Percentiles rank a stretch among this genome's conserved stretches.
These are phyloP conservation scores for Blastobotrys niveus DNA, from an alignment of 1,139 yeast genomes.

Conservation along the genomic window DNA sequence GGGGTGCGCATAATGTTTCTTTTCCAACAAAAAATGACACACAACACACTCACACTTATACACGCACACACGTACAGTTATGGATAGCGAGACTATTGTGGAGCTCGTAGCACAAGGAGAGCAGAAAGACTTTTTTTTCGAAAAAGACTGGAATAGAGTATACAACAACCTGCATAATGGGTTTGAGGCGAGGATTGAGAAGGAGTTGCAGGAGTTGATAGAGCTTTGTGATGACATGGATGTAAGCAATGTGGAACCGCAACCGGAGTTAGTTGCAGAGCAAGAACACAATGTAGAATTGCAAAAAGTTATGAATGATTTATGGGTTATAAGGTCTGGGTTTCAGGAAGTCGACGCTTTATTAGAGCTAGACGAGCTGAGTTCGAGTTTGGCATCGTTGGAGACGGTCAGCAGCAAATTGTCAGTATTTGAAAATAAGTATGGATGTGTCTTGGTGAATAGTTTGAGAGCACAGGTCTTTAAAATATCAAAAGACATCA, in stretches of 20 bases:
- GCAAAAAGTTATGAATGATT: conserved; percentile 22
- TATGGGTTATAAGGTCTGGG: conserved; percentile 31
- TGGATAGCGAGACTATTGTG: conserved; percentile 11
- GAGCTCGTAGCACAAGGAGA: conserved; percentile 5
- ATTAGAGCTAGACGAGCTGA: conserved; percentile 26
- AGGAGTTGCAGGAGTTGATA: conserved; percentile 4
- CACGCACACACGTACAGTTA: too few relatives aligned
- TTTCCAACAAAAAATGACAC: too few relatives aligned
- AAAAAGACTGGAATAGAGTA: conserved; percentile 9
- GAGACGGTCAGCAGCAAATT: conserved; percentile 23
- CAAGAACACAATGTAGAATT: conserved; percentile 7
- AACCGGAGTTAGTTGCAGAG: conserved; percentile 7
- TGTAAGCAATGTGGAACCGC: conserved; percentile 5
- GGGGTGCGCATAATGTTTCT: too few relatives aligned
- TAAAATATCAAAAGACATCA: conserved; percentile 15
- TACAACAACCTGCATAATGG: conserved; percentile 5
- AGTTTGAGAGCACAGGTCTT: conserved; percentile 16
- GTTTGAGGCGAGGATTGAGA: conserved; percentile 9
- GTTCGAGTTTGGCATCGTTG: conserved; percentile 26
- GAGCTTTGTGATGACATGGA: conserved; percentile 6
- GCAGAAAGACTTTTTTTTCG: conserved; percentile 11
- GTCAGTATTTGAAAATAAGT: conserved; percentile 18
- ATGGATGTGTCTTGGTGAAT: conserved; percentile 17
- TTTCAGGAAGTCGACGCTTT: conserved; percentile 28
- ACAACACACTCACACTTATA: too few relatives aligned